A percentile compares a stretch with the other conserved stretches of the same genome.
phyloP scores from a whole-genome alignment of 78 protist genomes.

The Parvularia atlantis region DNA sequence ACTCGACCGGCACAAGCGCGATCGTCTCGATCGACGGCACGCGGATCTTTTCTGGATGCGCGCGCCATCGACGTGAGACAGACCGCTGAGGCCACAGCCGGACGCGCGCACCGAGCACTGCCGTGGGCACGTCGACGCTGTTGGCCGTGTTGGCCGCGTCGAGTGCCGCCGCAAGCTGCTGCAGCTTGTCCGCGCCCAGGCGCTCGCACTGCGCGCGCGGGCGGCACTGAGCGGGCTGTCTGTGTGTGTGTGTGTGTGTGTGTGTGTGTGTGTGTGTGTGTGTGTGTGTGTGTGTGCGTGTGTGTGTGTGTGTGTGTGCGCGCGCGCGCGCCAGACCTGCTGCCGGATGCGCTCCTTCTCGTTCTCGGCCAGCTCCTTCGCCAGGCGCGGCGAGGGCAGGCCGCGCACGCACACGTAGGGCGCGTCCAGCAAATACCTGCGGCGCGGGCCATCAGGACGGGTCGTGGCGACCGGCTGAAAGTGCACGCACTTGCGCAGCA shows the following conservation, averaged over 20 bases:
- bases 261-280: background rate
- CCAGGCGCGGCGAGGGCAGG: background rate
- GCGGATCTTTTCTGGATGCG: no score
- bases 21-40: no score
- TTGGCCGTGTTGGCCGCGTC: background rate
- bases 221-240: background rate
- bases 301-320: background rate
- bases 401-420: background rate
- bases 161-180: background rate
- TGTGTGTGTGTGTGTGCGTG: conserved; percentile 9
- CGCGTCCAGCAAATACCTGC: background rate
- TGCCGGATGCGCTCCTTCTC: conserved; percentile 7
- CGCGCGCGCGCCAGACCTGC: background rate
- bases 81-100: no score
- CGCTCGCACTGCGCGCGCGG: background rate
- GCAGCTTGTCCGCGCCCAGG: background rate
- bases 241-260: conserved; percentile 1
- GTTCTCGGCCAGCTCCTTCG: background rate
- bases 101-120: no score
- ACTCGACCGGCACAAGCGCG: no score
- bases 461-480: background rate
- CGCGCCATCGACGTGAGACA: no score
- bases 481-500: conserved; percentile 12
- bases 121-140: no score
- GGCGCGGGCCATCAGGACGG: no score